Conservation (phyloP, 768 basidiomycete genomes). For the Lentinula detonsa region DNA sequence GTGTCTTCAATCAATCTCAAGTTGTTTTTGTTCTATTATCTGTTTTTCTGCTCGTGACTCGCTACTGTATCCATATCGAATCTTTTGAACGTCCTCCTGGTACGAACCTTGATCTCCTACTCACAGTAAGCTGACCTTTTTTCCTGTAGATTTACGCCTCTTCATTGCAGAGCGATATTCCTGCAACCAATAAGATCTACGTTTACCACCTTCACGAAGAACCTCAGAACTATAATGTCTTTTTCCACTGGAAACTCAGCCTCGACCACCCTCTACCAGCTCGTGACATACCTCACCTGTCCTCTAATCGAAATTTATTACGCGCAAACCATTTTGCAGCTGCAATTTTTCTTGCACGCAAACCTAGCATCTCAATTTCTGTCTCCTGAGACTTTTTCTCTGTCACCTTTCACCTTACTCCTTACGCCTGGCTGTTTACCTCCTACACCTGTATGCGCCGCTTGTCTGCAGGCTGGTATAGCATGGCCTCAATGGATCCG, state of each 20-base stretch:
- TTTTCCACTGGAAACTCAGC: background rate
- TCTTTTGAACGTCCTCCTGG: background rate
- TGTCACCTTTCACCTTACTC: conserved; percentile 4
- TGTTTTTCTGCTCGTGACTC: background rate
- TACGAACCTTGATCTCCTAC: background rate
- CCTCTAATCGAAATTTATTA: background rate
- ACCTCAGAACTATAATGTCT: background rate
- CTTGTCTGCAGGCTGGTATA: no score
- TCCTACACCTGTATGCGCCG: no score
- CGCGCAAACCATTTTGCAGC: background rate
- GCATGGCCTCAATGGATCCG: background rate
- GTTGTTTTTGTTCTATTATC: background rate
- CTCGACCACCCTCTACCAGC: background rate
- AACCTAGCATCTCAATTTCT: background rate
- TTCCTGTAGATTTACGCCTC: background rate
- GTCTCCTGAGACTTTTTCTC: background rate
- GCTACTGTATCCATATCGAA: conserved; percentile 1
- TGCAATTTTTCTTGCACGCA: background rate
- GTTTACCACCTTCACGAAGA: background rate
- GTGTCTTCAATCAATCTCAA: background rate
- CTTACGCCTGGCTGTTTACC: background rate
- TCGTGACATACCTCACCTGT: conserved; percentile 1
- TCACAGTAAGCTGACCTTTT: background rate
- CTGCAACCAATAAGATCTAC: background rate
- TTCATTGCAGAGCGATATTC: background rate